phyloP scores from a whole-genome alignment of 2,329 filamentous ascomycete species.

The Fusarium illudens region DNA sequence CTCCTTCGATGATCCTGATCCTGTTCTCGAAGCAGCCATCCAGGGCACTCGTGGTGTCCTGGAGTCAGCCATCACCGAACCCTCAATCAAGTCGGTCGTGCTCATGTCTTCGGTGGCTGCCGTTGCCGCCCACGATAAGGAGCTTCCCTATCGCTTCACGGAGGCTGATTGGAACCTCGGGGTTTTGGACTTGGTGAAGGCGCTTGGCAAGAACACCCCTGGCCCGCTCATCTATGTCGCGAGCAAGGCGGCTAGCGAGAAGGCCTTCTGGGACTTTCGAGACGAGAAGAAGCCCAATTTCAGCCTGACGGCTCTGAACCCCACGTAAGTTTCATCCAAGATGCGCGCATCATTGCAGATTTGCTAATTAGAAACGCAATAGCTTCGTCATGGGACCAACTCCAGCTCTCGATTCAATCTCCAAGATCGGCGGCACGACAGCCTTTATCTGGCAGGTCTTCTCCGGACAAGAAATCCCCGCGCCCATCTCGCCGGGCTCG shows the following conservation, averaged over 20 bases:
- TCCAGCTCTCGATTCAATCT: conserved; percentile 24
- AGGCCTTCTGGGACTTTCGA: conserved; percentile 39
- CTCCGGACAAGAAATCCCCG: conserved; percentile 35
- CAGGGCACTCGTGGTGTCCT: conserved; percentile 32
- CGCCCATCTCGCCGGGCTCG: conserved; percentile 14
- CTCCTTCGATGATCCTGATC: conserved; percentile 31
- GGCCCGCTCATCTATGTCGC: conserved; percentile 33
- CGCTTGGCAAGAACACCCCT: conserved; percentile 31
- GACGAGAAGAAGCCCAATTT: conserved; percentile 32
- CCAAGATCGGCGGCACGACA: conserved; percentile 31
- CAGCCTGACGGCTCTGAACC: conserved; percentile 37
- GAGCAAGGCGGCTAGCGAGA: conserved; percentile 36
- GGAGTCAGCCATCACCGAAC: conserved; percentile 31
- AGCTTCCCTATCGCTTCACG: conserved; percentile 26
- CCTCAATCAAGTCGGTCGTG: conserved; percentile 36
- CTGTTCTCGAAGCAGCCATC: conserved; percentile 31
- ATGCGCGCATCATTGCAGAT: neutral
- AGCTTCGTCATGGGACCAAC: conserved; percentile 42
- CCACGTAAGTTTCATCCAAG: conserved; percentile 19
- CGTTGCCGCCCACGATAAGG: neutral
- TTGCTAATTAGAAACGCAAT: neutral
- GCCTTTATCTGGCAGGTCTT: conserved; percentile 38
- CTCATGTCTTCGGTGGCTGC: conserved; percentile 40
- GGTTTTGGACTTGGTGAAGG: conserved; percentile 24
- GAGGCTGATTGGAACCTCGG: conserved; percentile 39